Evolutionary conservation across 2,329 filamentous ascomycete genomes (phyloP).

Genomic region (Sphaerulina vaccinii): DNA sequence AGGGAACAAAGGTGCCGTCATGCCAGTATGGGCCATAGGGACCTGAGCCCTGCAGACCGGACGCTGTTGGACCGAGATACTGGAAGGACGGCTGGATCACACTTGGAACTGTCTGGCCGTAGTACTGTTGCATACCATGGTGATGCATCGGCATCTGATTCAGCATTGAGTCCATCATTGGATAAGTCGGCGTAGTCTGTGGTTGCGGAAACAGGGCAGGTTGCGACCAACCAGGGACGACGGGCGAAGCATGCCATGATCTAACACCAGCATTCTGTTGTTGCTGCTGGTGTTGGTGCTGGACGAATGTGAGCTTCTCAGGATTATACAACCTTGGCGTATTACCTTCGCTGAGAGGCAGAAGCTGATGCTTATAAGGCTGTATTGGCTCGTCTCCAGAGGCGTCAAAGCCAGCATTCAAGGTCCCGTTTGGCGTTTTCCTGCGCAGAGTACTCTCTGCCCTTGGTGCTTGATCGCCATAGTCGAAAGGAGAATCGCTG

Average conservation of each 20-base stretch:
- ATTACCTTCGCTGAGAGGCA: slow-evolving; percentile 56
- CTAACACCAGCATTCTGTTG: slow-evolving; percentile 21
- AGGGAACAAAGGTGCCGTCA: slow-evolving; percentile 61
- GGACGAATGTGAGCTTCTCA: slow-evolving; percentile 32
- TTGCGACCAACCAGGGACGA: slow-evolving; percentile 1
- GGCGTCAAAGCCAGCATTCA: slow-evolving; percentile 88
- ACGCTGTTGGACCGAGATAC: slow-evolving; percentile 58
- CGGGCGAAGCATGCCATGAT: slow-evolving; percentile 16
- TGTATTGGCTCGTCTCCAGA: slow-evolving; percentile 45
- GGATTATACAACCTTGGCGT: slow-evolving; percentile 35
- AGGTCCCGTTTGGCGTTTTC: slow-evolving; percentile 91
- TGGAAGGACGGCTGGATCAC: slow-evolving; percentile 61
- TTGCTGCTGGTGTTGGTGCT: slow-evolving; percentile 35
- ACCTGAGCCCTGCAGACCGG: slow-evolving; percentile 55
- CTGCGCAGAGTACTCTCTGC: slow-evolving; percentile 77
- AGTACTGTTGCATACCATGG: slow-evolving; percentile 31
- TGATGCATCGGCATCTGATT: slow-evolving; percentile 54
- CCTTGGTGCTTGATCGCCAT: slow-evolving; percentile 33
- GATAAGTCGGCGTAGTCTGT: slow-evolving; percentile 28
- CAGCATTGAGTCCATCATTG: slow-evolving; percentile 61
- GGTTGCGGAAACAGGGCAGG: slow-evolving; percentile 24
- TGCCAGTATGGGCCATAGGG: slow-evolving; percentile 64
- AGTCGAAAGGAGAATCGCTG: slow-evolving; percentile 18
- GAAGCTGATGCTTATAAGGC: slow-evolving; percentile 73
- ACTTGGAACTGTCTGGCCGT: slow-evolving; percentile 55